These are phyloP conservation scores for Austroboletus eburneus DNA, from an alignment of 768 basidiomycete species.

Conservation along the genomic window DNA sequence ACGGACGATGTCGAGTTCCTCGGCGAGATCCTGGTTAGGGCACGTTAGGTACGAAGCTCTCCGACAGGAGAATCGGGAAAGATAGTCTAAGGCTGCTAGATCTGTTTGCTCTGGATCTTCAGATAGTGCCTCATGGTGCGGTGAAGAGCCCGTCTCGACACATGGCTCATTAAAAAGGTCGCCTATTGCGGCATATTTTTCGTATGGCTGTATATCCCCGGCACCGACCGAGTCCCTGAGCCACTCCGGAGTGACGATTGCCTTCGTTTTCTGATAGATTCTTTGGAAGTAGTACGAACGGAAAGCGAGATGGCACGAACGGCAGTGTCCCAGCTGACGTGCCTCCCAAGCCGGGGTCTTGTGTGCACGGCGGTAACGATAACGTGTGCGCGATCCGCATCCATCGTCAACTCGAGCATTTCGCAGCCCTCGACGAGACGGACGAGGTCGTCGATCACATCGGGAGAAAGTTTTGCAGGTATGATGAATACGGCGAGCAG, in stretches of 20 bases:
- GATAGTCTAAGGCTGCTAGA: constrained; percentile 19
- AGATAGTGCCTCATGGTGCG: not conserved
- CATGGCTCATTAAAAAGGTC: constrained; percentile 49
- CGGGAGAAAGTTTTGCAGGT: constrained; percentile 27
- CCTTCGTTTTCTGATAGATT: constrained; percentile 51
- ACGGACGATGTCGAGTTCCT: constrained; percentile 57
- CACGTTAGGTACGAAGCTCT: constrained; percentile 66
- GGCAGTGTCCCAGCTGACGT: constrained; percentile 59
- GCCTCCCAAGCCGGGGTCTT: constrained; percentile 65
- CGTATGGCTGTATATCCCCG: constrained; percentile 45
- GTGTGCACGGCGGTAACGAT: constrained; percentile 65
- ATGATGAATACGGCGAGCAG: constrained; percentile 29
- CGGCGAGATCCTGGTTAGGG: constrained; percentile 58
- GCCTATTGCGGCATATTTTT: constrained; percentile 51
- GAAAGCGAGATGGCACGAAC: constrained; percentile 45
- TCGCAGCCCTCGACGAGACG: constrained; percentile 21
- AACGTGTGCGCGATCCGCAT: constrained; percentile 52
- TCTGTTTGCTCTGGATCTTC: constrained; percentile 24
- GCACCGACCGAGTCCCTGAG: constrained; percentile 52
- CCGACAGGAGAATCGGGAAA: constrained; percentile 51
- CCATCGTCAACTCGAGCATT: constrained; percentile 34
- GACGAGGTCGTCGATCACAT: constrained; percentile 20
- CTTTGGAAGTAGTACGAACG: not conserved
- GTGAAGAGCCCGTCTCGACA: too few species aligned
- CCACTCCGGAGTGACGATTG: constrained; percentile 71